Conservation (phyloP, 805 yeast genomes). For the Ogataea henricii region DNA sequence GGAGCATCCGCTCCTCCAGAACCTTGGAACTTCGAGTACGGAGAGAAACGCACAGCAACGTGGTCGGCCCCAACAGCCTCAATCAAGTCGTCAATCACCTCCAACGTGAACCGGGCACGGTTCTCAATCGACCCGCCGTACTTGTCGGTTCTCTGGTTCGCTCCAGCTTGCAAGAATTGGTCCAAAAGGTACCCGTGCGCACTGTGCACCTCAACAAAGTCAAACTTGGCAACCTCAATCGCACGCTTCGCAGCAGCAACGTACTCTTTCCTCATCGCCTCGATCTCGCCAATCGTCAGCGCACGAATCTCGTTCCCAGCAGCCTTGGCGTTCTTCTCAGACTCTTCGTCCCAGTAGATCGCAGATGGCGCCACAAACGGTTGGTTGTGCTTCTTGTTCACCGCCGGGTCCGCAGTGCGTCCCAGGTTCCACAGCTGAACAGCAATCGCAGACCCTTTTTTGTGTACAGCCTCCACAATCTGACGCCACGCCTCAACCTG, state of each 20-base stretch:
- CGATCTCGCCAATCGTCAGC: conserved; percentile 43
- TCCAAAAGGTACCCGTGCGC: conserved; percentile 44
- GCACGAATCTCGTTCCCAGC: conserved; percentile 49
- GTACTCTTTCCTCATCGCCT: conserved; percentile 42
- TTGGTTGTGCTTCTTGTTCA: conserved; percentile 38
- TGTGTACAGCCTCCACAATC: conserved; percentile 52
- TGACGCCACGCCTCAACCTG: conserved; percentile 53
- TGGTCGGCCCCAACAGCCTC: conserved; percentile 53
- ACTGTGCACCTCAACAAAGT: conserved; percentile 41
- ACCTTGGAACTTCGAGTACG: conserved; percentile 43
- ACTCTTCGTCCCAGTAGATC: conserved; percentile 39
- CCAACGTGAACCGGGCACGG: conserved; percentile 42
- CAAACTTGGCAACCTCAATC: conserved; percentile 39
- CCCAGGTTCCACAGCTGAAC: conserved; percentile 59
- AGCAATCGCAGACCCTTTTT: conserved; percentile 45
- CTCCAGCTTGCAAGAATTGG: conserved; percentile 37
- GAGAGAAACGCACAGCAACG: conserved; percentile 52
- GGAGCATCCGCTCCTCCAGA: conserved; percentile 41
- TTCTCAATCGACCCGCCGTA: conserved; percentile 49
- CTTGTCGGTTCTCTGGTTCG: conserved; percentile 42
- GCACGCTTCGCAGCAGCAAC: conserved; percentile 46
- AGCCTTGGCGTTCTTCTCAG: conserved; percentile 38
- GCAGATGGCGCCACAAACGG: conserved; percentile 45
- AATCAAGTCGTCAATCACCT: conserved; percentile 50
- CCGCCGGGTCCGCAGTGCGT: conserved; percentile 38